Evolutionary conservation across 1,284 basidiomycete genomes (phyloP).

Genomic region (Cutaneotrichosporon cutaneum): DNA sequence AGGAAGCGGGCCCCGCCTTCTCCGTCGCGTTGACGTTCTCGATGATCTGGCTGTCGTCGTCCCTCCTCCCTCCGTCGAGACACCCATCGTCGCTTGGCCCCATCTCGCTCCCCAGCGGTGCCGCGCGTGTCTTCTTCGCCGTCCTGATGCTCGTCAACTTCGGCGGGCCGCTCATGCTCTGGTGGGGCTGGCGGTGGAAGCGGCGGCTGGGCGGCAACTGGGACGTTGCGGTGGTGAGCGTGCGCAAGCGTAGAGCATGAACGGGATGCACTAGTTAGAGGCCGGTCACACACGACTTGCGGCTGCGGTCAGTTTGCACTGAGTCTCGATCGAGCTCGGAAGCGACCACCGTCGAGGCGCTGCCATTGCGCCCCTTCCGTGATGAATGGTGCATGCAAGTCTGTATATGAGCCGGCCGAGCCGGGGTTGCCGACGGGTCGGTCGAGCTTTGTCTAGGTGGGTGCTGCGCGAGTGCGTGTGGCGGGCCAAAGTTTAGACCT

Average conservation of each 20-base stretch:
- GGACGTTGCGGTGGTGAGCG: conserved; percentile 44
- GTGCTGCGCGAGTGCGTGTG: background rate
- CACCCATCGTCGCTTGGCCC: background rate
- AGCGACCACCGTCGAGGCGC: too few species aligned
- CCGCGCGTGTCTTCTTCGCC: conserved; percentile 27
- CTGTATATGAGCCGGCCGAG: conserved; percentile 7
- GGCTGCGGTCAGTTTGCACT: too few species aligned
- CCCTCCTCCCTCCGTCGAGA: conserved; percentile 26
- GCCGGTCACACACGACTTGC: too few species aligned
- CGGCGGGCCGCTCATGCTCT: conserved; percentile 43
- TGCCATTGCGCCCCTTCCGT: too few species aligned
- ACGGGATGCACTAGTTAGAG: conserved; percentile 6
- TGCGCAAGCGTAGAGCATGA: conserved; percentile 25
- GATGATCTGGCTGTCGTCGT: conserved; percentile 34
- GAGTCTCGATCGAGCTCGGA: too few species aligned
- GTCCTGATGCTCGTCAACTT: conserved; percentile 36
- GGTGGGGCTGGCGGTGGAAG: conserved; percentile 50
- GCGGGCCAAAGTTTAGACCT: conserved; percentile 62
- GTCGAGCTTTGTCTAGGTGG: background rate
- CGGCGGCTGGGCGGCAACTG: conserved; percentile 42
- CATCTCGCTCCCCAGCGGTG: conserved; percentile 20
- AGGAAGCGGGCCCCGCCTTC: conserved; percentile 40
- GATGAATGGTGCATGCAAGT: conserved; percentile 17
- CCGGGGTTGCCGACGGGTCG: background rate
- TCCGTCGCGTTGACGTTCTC: conserved; percentile 39